Percentiles rank a stretch among this genome's conserved stretches.
phyloP scores from a whole-genome alignment of 305 asterid species.

The Stenogyne calaminthoides region DNA sequence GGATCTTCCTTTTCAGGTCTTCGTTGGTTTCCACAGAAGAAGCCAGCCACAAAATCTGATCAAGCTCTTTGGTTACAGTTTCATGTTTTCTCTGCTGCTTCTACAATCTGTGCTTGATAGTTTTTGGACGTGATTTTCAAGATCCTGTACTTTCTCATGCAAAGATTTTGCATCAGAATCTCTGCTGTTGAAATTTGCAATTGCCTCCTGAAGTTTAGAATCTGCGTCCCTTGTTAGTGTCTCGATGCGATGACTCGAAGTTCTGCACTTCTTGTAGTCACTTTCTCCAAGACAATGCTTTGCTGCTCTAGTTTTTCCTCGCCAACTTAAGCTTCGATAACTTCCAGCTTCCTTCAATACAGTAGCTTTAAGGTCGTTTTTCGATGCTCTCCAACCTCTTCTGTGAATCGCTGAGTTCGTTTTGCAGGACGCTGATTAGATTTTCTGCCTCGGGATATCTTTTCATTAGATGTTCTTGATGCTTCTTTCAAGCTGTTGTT shows the following conservation, averaged over 20 bases:
- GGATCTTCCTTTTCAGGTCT: conserved; percentile 49
- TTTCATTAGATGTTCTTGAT: conserved; percentile 53
- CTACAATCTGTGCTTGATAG: conserved; percentile 65
- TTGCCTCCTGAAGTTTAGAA: conserved; percentile 66
- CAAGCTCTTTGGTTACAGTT: conserved; percentile 56
- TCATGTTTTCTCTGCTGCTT: conserved; percentile 57
- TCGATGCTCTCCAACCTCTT: conserved; percentile 68
- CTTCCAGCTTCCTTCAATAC: conserved; percentile 57
- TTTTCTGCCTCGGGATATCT: conserved; percentile 73
- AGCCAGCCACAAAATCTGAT: conserved; percentile 56
- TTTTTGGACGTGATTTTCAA: conserved; percentile 65
- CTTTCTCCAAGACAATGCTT: conserved; percentile 56
- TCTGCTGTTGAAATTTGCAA: conserved; percentile 56
- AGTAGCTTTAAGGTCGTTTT: conserved; percentile 58
- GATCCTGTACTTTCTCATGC: conserved; percentile 54
- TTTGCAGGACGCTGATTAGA: conserved; percentile 53
- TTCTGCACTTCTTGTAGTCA: conserved; percentile 55
- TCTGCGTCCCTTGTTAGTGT: conserved; percentile 59
- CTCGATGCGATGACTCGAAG: conserved; percentile 66
- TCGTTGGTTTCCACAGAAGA: conserved; percentile 55
- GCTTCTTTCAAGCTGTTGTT: conserved; percentile 59
- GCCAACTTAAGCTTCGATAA: conserved; percentile 69
- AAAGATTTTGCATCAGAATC: conserved; percentile 71
- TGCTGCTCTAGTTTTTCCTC: conserved; percentile 77
- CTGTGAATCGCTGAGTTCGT: conserved; percentile 55